Evolutionary conservation across 1,284 basidiomycete genomes (phyloP), one percentile per base, ranked within the genome.

Genomic region (Cryptococcus sp.): DNA sequence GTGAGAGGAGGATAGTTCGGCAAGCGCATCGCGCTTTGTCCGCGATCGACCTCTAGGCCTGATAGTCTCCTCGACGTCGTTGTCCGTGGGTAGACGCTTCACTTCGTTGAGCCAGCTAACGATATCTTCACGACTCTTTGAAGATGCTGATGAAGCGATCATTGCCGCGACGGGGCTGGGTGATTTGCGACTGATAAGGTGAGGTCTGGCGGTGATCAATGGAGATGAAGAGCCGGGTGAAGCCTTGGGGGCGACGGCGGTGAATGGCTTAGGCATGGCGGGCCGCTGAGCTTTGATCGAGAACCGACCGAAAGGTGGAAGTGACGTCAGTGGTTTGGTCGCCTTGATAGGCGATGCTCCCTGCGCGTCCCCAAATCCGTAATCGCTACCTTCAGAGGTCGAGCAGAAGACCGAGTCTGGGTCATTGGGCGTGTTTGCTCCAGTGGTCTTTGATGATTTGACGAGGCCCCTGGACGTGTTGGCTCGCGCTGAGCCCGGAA

Each of bases 91-190:
- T 49, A 61, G n/a, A 46, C 56, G n/a, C 63, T 64, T 66, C 27
- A 77, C 70, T 17, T 67, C 70, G 41, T 71, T 71, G 17, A 75
- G 68, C 76, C 76, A 77, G 35, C 65, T 68, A 47, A 77, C 71
- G 53, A 77, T 77, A 50, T 77, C 76, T 45, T 77, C 76, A 11
- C 76, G 61, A 55, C 72, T 74, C 27, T 71, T 65, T 1, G 75
- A 77, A 11, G 70, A 73, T 7, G 69, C 69, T 1, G 74, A 75
- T 15, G 72, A 68, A 23, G 70, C 72, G 6, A 71, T 65, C 57
- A 76, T 59, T 10, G 66, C 68, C 10, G 72, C 67, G 10, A 75
- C 72, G 10, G 61, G 58, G 44, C 57, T 59, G 4, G 61, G 53
- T 5, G 61, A 56, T 54, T 62, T 62, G 41, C 45, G 51, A 17